Evolutionary conservation across 352 stramenopile species (phyloP).

Genomic region (Poterioochromonas sp.): DNA sequence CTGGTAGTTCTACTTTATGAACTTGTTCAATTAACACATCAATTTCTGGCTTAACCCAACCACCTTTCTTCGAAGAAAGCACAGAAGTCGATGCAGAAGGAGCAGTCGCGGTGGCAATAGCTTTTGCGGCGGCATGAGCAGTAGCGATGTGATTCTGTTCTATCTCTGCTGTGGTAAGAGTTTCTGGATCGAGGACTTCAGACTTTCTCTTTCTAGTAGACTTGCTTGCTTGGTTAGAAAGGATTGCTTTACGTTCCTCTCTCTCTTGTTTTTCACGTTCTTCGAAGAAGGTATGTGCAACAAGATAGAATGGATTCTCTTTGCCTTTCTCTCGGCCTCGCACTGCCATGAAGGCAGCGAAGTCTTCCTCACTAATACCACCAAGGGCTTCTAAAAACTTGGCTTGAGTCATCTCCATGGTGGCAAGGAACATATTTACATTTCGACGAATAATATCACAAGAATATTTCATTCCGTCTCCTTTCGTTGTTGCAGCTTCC

Average conservation of each 20-base stretch:
- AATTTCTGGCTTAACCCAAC: too few relatives aligned
- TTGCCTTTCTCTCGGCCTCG: background rate
- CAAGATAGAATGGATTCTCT: background rate
- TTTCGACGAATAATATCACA: background rate
- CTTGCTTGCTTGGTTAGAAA: background rate
- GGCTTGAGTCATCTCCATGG: background rate
- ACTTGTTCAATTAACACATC: too few relatives aligned
- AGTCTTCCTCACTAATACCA: background rate
- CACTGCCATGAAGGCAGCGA: background rate
- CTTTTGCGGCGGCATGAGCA: too few relatives aligned
- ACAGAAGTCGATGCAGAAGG: too few relatives aligned
- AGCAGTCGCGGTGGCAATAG: too few relatives aligned
- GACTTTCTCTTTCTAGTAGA: background rate
- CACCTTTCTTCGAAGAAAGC: too few relatives aligned
- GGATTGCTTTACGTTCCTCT: too few relatives aligned
- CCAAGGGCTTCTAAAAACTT: background rate
- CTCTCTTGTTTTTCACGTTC: background rate
- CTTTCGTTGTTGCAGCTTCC: too few relatives aligned
- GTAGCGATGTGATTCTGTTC: too few relatives aligned
- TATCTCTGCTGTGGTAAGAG: background rate
- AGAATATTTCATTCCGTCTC: too few relatives aligned
- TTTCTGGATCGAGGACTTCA: background rate
- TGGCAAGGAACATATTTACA: background rate
- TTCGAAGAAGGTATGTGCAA: background rate
- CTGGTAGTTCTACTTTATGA: too few relatives aligned